These are phyloP conservation scores for Gaultheria prostrata DNA, from an alignment of 148 eudicot species.

Conservation along the genomic window DNA sequence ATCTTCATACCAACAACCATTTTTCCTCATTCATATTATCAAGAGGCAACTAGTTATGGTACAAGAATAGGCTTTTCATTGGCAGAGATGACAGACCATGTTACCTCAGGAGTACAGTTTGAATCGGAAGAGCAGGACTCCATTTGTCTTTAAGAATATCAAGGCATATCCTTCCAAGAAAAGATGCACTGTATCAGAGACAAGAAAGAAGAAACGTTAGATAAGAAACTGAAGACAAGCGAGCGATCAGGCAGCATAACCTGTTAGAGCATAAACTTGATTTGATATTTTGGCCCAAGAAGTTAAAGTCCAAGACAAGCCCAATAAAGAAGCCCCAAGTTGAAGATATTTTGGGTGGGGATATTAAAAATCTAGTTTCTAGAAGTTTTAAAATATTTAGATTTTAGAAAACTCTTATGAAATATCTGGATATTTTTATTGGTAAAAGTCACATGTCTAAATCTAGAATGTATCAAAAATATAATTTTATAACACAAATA, in stretches of 20 bases:
- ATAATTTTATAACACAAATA: no score
- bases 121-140: conserved; percentile 99
- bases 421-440: no score
- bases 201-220: not conserved
- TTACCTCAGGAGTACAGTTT: conserved; percentile 94
- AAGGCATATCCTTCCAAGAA: conserved; percentile 95
- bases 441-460: no score
- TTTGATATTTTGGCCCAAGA: no score
- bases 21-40: not conserved
- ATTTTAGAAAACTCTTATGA: no score
- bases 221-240: conserved; percentile 1
- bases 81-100: not conserved
- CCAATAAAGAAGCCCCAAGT: no score
- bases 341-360: no score
- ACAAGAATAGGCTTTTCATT: conserved; percentile 1
- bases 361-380: no score
- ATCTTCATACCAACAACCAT: not conserved
- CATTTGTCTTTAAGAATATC: conserved; percentile 99
- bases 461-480: no score
- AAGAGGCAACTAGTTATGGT: not conserved
- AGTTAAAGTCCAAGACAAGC: no score
- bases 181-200: conserved; percentile 7
- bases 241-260: conserved; percentile 11
- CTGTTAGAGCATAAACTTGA: no score
- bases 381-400: no score